phyloP scores from a whole-genome alignment of 495 filamentous ascomycete species.

The Aspergillus conjunctus region DNA sequence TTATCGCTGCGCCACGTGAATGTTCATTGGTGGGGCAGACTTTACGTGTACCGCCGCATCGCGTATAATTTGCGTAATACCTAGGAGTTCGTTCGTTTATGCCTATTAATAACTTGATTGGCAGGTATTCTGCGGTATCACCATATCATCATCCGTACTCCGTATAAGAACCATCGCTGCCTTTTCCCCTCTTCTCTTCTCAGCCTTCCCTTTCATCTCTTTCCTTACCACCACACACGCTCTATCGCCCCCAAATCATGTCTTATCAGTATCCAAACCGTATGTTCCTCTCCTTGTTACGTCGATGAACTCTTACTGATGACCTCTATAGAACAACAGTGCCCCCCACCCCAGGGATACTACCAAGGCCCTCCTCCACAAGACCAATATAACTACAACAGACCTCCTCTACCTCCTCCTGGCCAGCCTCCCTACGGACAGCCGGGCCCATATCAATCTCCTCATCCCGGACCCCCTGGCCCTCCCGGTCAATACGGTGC shows the following conservation, averaged over 20 bases:
- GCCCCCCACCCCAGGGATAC: constrained; percentile 26
- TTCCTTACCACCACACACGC: not conserved
- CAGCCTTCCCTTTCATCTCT: not conserved
- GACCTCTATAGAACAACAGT: constrained; percentile 8
- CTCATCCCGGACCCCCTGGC: constrained; percentile 40
- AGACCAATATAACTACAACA: constrained; percentile 12
- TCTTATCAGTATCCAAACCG: constrained; percentile 37
- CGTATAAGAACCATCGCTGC: not conserved
- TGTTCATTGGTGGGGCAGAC: no score
- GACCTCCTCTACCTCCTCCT: constrained; percentile 30
- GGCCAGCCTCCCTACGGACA: constrained; percentile 26
- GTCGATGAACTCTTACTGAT: not conserved
- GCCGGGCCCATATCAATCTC: constrained; percentile 12
- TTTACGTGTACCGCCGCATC: no score
- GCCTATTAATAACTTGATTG: no score
- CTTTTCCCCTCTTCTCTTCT: not conserved
- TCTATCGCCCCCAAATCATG: constrained; percentile 22
- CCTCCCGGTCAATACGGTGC: constrained; percentile 43
- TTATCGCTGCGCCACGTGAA: no score
- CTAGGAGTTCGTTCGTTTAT: no score
- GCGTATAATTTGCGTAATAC: no score
- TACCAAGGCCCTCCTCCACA: constrained; percentile 13
- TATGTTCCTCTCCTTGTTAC: constrained; percentile 19
- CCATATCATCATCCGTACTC: no score
- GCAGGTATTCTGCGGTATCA: no score